A percentile compares a stretch with the other conserved stretches of the same genome.
These are phyloP conservation scores for Rhizopogon sp. DNA, from an alignment of 768 basidiomycete species.

Conservation along the genomic window DNA sequence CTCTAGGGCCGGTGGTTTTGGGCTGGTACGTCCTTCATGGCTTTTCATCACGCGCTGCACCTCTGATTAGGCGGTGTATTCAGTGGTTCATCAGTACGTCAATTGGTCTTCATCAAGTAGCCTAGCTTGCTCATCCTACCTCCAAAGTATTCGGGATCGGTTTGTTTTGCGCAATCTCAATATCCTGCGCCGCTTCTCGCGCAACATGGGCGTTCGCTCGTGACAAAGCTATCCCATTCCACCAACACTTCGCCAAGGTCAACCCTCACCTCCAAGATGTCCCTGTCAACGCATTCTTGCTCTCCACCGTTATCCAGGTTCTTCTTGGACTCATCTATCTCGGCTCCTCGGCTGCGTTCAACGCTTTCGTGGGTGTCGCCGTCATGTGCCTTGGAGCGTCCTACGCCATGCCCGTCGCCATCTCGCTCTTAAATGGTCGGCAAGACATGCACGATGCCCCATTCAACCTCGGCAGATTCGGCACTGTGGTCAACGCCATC, in stretches of 20 bases:
- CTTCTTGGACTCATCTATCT: conserved; percentile 61
- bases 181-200: conserved; percentile 61
- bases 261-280: conserved; percentile 37
- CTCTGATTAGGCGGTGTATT: not conserved
- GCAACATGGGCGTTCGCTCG: conserved; percentile 71
- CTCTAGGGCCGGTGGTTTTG: conserved; percentile 56
- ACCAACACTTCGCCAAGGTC: conserved; percentile 42
- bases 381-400: conserved; percentile 64
- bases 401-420: conserved; percentile 57
- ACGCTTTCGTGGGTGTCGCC: conserved; percentile 62
- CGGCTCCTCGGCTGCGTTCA: conserved; percentile 58
- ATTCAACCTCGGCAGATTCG: conserved; percentile 43
- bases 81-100: conserved; percentile 40
- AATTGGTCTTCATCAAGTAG: not conserved
- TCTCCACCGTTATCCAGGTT: conserved; percentile 54
- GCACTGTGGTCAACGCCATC: conserved; percentile 40
- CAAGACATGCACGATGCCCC: conserved; percentile 43
- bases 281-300: conserved; percentile 55
- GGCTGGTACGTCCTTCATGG: conserved; percentile 36
- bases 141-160: conserved; percentile 47
- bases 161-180: conserved; percentile 62
- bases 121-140: not conserved
- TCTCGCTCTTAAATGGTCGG: conserved; percentile 43
- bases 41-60: not conserved
- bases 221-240: conserved; percentile 59